phyloP scores from a whole-genome alignment of 2,329 filamentous ascomycete species.

The Graphiopsis chlorocephala region DNA sequence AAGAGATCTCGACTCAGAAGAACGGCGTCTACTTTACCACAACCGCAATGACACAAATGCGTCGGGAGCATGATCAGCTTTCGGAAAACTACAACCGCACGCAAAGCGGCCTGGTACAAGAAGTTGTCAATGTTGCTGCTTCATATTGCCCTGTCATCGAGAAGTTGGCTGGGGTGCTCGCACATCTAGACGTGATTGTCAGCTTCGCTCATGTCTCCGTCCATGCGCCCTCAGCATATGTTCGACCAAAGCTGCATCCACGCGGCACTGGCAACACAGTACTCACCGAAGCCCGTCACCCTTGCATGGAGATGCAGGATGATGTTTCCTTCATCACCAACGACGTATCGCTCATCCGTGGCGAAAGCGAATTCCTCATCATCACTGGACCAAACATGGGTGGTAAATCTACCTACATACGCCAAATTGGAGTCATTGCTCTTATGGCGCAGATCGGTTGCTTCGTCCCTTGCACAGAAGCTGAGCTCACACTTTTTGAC shows the following conservation, averaged over 20 bases:
- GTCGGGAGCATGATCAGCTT: conserved; percentile 89
- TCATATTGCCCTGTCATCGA: conserved; percentile 95
- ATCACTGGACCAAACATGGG: conserved; percentile 99
- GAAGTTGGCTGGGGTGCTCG: conserved; percentile 79
- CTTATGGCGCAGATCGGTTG: conserved; percentile 96
- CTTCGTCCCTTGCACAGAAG: conserved; percentile 88
- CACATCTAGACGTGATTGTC: conserved; percentile 92
- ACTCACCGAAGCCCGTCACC: conserved; percentile 89
- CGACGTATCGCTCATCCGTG: conserved; percentile 77
- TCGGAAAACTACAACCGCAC: conserved; percentile 94
- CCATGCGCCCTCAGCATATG: conserved; percentile 87
- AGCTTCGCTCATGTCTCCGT: conserved; percentile 90
- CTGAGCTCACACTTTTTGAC: conserved; percentile 93
- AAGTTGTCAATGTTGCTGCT: conserved; percentile 88
- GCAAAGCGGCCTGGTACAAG: conserved; percentile 83
- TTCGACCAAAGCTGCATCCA: conserved; percentile 83
- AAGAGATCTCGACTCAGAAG: conserved; percentile 97
- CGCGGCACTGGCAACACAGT: conserved; percentile 85
- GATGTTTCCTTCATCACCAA: conserved; percentile 99
- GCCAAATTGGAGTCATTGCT: conserved; percentile 93
- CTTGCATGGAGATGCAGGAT: conserved; percentile 98
- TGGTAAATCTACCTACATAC: conserved; percentile 96
- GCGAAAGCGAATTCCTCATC: conserved; percentile 84
- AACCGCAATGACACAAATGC: conserved; percentile 70
- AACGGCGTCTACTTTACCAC: conserved; percentile 99